These are phyloP conservation scores for Adansonia rubrostipa DNA, from an alignment of 441 rosid species.

Conservation along the genomic window DNA sequence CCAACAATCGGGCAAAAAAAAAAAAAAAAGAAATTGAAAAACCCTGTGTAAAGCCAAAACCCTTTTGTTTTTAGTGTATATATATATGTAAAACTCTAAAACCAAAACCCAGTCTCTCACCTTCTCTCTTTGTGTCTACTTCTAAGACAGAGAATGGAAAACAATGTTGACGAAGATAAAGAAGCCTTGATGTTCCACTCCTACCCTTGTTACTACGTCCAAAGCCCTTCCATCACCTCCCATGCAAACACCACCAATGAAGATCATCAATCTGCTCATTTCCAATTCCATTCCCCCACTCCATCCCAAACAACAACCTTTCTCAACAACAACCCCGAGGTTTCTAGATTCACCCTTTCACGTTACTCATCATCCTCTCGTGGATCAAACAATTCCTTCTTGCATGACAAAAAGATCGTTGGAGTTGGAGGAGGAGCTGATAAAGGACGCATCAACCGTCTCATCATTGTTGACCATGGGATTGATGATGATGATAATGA, in stretches of 20 bases:
- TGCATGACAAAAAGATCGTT: slow-evolving; percentile 39
- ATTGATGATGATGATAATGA: slow-evolving; percentile 7
- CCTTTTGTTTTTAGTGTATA: too few relatives aligned
- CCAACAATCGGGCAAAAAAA: too few relatives aligned
- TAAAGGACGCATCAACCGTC: slow-evolving; percentile 39
- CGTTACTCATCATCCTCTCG: slow-evolving; percentile 55
- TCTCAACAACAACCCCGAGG: slow-evolving; percentile 31
- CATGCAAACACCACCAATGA: slow-evolving; percentile 42
- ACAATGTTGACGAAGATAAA: slow-evolving; percentile 38
- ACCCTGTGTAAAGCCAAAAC: too few relatives aligned
- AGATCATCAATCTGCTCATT: slow-evolving; percentile 26
- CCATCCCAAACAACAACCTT: slow-evolving; percentile 38
- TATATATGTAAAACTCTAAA: too few relatives aligned
- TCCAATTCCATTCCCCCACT: slow-evolving; percentile 44
- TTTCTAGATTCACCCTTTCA: slow-evolving; percentile 43
- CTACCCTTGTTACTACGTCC: slow-evolving; percentile 65
- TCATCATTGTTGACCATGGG: slow-evolving; percentile 43
- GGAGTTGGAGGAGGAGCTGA: background rate
- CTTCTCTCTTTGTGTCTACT: slow-evolving; percentile 5
- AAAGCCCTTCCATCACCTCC: slow-evolving; percentile 72
- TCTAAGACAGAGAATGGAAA: slow-evolving; percentile 36
- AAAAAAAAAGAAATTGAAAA: too few relatives aligned
- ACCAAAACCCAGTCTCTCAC: background rate
- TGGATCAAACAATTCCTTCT: slow-evolving; percentile 53
- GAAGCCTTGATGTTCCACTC: slow-evolving; percentile 43